Base-by-base conservation (phyloP, 352 stramenopile species). In the Pythium volutum region DNA sequence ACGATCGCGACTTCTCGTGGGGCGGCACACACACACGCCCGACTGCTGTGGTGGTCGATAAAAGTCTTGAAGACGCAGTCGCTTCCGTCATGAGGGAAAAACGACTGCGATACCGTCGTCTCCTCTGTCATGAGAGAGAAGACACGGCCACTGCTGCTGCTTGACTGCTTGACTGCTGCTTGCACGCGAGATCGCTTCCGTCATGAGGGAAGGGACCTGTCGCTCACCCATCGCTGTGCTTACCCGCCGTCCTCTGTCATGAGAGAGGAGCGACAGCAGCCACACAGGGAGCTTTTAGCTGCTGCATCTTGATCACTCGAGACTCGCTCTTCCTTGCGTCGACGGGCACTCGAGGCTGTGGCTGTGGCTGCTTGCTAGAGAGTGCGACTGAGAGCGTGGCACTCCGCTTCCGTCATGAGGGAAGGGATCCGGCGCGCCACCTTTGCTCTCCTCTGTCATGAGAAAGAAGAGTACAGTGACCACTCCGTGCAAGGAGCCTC, bases 231-330 rank as follows among this genome's bases (percentile, higher is more conserved):
- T 36, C 12, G 31, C 4, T 18, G 9, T 9, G n/a, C n/a, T 3
- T 45, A 20, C 16, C 25, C 22, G 7, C 22, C 34, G 9, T 47
- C 29, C 51, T 59, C 51, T 34, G 51, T 50, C 9, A 59, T 59
- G 51, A 59, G 51, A 34, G 51, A 59, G 51, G 15, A 49, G 20
- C 26, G 5, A 34, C 51, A 49, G 4, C 18, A 2, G 16, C 20
- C 3, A 34, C 22, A 6, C 20, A 49, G 51, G 6, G 14, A 49
- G 6, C 10, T 25, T 4, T 3, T 25, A 26, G 25, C 26, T 12
- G 11, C 27, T 20, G 39, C 39, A 18, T 7, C 39, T 15, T 26
- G 22, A 9, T 27, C 43, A n/a, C 11, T 49, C 43, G 3, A n/a
- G 43, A 38, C 7, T 38, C 33, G 33, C 33, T 12, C 7, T 12